Evolutionary conservation across 441 rosid species (phyloP), one percentile per base, ranked within the genome.

Genomic region (Populus hybrid): DNA sequence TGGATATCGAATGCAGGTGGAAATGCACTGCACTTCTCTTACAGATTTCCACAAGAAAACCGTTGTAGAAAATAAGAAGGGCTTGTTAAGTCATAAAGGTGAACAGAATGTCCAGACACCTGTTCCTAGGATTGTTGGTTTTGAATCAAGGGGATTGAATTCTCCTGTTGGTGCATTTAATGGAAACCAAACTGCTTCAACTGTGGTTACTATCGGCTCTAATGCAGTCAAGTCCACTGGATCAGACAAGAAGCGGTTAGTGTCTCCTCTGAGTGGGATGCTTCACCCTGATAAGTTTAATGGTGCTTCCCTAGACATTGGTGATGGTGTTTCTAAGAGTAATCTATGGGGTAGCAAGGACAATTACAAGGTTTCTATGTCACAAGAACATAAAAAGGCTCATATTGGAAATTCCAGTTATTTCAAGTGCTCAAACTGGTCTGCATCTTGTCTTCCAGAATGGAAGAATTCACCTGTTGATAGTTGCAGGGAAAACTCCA

Each of bases 381-480:
- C 82, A 42, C 85, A 88, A 73, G 90, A 89, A 69, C 85, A 83
- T 82, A 88, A 89, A 83, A 88, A 88, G 80, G 89, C 88, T 81
- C 87, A 89, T 72, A 81, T 84, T 77, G 59, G 86, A 59, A 72
- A 77, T 68, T 83, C 83, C 67, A 67, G 54, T 78, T 59, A 66
- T 78, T 81, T 82, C 35, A 73, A 68, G 70, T 42, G 84, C 63
- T 70, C 84, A 67, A 73, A 59, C 18, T 70, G 77, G 77, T 81
- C 80, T 72, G 46, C 83, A 35, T 77, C 80, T 70, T 66, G 67
- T 77, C 77, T 71, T 73, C 79, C 63, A 36, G 84, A 76, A 67
- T 76, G 81, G 86, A 87, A 77, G 65, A 78, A 67, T 68, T 75
- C 73, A 35, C 78, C 75, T 32, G 67, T 64, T 68, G 80, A 79